Conservation (phyloP, 2,329 filamentous ascomycete genomes). For the Pleurostoma richardsiae region DNA sequence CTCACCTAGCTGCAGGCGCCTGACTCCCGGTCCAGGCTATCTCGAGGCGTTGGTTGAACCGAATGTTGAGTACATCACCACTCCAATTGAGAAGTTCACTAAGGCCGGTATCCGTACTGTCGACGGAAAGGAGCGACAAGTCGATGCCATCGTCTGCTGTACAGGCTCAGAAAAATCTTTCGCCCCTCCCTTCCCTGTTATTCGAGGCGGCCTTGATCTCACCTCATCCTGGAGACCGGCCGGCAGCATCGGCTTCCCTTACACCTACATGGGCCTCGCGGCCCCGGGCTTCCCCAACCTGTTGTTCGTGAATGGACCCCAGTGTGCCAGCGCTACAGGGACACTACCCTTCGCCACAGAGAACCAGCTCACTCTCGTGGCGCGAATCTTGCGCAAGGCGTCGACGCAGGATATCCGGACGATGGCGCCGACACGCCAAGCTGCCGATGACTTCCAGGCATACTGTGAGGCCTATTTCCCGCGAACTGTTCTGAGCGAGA, state of each 20-base stretch:
- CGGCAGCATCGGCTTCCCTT: constrained; percentile 53
- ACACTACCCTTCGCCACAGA: constrained; percentile 62
- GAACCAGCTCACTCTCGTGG: constrained; percentile 57
- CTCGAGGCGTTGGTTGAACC: constrained; percentile 53
- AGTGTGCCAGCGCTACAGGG: constrained; percentile 51
- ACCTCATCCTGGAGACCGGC: constrained; percentile 49
- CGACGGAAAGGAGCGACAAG: constrained; percentile 46
- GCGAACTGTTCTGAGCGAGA: constrained; percentile 48
- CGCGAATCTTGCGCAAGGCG: constrained; percentile 61
- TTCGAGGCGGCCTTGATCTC: constrained; percentile 41
- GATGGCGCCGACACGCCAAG: constrained; percentile 48
- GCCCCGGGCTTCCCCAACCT: constrained; percentile 62
- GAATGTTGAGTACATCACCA: constrained; percentile 53
- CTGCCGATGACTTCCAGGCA: constrained; percentile 56
- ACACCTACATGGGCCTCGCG: constrained; percentile 60
- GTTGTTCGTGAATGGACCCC: constrained; percentile 53
- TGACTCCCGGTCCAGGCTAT: constrained; percentile 60
- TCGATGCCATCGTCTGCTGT: constrained; percentile 59
- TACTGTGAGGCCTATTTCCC: constrained; percentile 50
- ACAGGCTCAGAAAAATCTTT: constrained; percentile 58
- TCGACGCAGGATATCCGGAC: constrained; percentile 59
- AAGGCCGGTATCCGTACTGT: constrained; percentile 48
- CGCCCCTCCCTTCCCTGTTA: constrained; percentile 53
- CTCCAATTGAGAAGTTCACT: constrained; percentile 49
- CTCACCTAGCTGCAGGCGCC: constrained; percentile 53